phyloP scores from a whole-genome alignment of 352 stramenopile genomes.

The Aphanomyces astaci region DNA sequence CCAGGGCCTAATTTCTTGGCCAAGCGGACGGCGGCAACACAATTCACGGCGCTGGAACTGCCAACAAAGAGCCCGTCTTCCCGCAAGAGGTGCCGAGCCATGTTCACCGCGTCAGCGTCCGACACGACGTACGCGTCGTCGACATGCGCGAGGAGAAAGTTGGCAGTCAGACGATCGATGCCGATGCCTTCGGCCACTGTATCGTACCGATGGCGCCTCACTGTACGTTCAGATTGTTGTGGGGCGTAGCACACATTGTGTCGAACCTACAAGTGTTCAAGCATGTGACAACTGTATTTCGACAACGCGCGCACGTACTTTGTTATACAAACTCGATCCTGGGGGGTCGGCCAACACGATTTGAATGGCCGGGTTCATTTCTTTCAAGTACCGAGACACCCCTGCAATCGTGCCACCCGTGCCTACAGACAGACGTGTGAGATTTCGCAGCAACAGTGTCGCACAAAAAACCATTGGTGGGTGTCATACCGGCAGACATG shows the following conservation, averaged over 20 bases:
- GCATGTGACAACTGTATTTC: too few relatives aligned
- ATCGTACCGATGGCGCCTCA: constrained; percentile 94
- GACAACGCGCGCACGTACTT: constrained; percentile 33
- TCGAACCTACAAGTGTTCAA: constrained; percentile 52
- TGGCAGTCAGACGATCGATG: constrained; percentile 95
- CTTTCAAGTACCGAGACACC: constrained; percentile 90
- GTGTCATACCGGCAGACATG: constrained; percentile 88
- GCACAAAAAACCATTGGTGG: neutral
- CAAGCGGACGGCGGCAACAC: constrained; percentile 63
- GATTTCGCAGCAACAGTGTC: too few relatives aligned
- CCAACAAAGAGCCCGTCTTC: constrained; percentile 96
- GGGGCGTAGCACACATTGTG: constrained; percentile 94
- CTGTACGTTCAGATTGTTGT: constrained; percentile 88
- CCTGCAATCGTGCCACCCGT: constrained; percentile 86
- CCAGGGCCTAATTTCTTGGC: constrained; percentile 67
- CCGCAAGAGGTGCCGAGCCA: constrained; percentile 93
- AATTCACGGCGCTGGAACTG: constrained; percentile 81
- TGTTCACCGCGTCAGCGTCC: constrained; percentile 95
- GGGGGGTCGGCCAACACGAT: constrained; percentile 95
- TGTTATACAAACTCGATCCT: constrained; percentile 95
- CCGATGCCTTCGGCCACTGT: constrained; percentile 97
- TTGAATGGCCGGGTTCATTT: constrained; percentile 72
- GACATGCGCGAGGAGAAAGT: constrained; percentile 89
- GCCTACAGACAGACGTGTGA: too few relatives aligned
- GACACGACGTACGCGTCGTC: constrained; percentile 84